A percentile compares a stretch with the other conserved stretches of the same genome.
phyloP scores from a whole-genome alignment of 2,329 filamentous ascomycete species.

The Penicillium griseofulvum region DNA sequence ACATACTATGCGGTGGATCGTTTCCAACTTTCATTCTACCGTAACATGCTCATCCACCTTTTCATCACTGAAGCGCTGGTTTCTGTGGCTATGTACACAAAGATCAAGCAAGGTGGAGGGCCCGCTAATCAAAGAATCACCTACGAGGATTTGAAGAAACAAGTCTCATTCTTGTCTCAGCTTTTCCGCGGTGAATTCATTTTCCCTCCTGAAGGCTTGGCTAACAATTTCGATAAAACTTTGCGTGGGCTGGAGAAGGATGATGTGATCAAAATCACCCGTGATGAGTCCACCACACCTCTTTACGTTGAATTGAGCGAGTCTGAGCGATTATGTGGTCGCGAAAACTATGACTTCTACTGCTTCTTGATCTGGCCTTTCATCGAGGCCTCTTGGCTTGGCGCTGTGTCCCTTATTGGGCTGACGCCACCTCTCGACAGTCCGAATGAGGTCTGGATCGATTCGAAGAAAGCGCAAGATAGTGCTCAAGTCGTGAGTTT shows the following conservation, averaged over 20 bases:
- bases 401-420: conserved; percentile 81
- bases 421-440: conserved; percentile 67
- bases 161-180: conserved; percentile 86
- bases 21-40: conserved; percentile 96
- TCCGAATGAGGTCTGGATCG: conserved; percentile 72
- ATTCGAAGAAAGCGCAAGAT: conserved; percentile 72
- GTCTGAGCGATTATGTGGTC: conserved; percentile 70
- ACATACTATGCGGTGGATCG: conserved; percentile 94
- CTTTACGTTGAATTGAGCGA: conserved; percentile 73
- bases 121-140: conserved; percentile 74
- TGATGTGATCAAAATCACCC: conserved; percentile 67
- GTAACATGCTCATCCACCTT: conserved; percentile 98
- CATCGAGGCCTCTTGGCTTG: conserved; percentile 90
- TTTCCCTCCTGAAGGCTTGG: conserved; percentile 82
- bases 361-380: conserved; percentile 99
- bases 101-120: conserved; percentile 86
- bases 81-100: conserved; percentile 84
- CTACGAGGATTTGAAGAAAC: conserved; percentile 69
- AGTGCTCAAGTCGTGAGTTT: conserved; percentile 71
- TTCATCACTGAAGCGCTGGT: conserved; percentile 93
- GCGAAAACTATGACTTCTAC: conserved; percentile 98
- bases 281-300: conserved; percentile 52
- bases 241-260: conserved; percentile 75
- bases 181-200: conserved; percentile 97
- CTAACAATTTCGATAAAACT: conserved; percentile 76